These are phyloP conservation scores for Panus rudis DNA, from an alignment of 768 basidiomycete species.

Conservation along the genomic window DNA sequence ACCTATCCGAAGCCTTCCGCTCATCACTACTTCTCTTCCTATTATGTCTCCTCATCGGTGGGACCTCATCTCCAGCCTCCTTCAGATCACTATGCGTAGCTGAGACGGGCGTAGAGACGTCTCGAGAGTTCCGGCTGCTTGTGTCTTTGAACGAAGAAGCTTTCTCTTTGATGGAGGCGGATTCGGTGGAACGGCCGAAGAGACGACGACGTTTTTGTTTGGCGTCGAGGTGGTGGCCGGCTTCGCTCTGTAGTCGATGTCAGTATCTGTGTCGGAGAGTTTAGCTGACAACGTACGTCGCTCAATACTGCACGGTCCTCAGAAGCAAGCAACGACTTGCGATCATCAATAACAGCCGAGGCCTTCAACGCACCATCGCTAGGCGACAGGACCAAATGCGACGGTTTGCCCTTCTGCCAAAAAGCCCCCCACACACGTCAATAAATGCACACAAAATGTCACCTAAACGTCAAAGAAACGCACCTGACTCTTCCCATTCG, in stretches of 20 bases:
- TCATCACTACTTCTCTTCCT: constrained; percentile 49
- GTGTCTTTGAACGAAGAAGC: constrained; percentile 17
- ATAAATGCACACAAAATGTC: not conserved
- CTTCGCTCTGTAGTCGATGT: constrained; percentile 41
- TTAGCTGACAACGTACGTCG: constrained; percentile 46
- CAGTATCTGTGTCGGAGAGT: not conserved
- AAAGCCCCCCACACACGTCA: not conserved
- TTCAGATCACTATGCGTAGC: constrained; percentile 16
- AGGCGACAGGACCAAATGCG: constrained; percentile 49
- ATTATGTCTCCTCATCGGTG: constrained; percentile 27
- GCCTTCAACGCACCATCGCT: constrained; percentile 53
- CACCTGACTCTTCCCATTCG: too few relatives aligned
- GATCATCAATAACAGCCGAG: constrained; percentile 28
- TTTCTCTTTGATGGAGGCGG: constrained; percentile 27
- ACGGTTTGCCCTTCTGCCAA: constrained; percentile 38
- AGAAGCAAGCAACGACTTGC: constrained; percentile 27
- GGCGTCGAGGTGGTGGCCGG: constrained; percentile 24
- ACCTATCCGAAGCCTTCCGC: constrained; percentile 44
- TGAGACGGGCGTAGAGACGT: constrained; percentile 14
- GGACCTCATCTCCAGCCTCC: constrained; percentile 6
- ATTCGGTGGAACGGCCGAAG: constrained; percentile 52
- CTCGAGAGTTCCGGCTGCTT: constrained; percentile 21
- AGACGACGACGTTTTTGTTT: constrained; percentile 44
- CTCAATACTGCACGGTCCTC: constrained; percentile 58
- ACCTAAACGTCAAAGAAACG: too few relatives aligned